Evolutionary conservation across 495 filamentous ascomycete genomes (phyloP).

Genomic region (Mytilinidion resinicola): DNA sequence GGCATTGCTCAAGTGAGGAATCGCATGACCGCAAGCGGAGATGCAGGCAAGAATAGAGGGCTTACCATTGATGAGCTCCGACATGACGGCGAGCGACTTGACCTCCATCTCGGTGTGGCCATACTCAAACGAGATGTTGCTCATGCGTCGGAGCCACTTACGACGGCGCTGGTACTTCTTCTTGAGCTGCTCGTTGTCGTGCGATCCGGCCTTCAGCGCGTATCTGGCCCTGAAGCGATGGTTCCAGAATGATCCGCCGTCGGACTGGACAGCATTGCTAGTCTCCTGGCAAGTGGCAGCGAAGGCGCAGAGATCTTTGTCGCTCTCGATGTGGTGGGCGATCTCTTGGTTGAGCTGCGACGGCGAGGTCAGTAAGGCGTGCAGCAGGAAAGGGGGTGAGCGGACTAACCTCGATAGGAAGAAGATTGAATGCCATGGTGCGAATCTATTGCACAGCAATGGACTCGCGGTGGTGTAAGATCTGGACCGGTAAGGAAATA

Average conservation of each 20-base stretch:
- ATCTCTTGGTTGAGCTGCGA: slow-evolving; percentile 32
- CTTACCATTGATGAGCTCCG: slow-evolving; percentile 31
- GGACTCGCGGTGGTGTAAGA: no score
- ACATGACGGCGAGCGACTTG: slow-evolving; percentile 24
- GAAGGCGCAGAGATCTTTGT: slow-evolving; percentile 31
- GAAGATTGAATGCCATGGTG: slow-evolving; percentile 8
- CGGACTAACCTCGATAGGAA: slow-evolving; percentile 4
- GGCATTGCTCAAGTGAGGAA: not conserved
- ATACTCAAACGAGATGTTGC: slow-evolving; percentile 13
- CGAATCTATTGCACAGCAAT: not conserved
- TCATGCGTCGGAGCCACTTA: slow-evolving; percentile 17
- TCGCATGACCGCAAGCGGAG: slow-evolving; percentile 1
- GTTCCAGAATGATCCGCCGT: slow-evolving; percentile 32
- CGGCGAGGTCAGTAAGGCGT: not conserved
- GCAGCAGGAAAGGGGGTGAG: not conserved
- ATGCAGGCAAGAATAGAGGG: not conserved
- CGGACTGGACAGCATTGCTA: slow-evolving; percentile 29
- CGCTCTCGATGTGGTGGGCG: slow-evolving; percentile 27
- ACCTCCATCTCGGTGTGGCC: slow-evolving; percentile 16
- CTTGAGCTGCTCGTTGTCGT: slow-evolving; percentile 20
- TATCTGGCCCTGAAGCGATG: slow-evolving; percentile 24
- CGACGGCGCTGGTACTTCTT: slow-evolving; percentile 27
- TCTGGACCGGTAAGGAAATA: no score
- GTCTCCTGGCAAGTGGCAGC: slow-evolving; percentile 25
- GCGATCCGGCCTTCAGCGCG: slow-evolving; percentile 7